Base-by-base conservation (phyloP, 1,139 yeast genomes). In the Yamadazyma triangularis region DNA sequence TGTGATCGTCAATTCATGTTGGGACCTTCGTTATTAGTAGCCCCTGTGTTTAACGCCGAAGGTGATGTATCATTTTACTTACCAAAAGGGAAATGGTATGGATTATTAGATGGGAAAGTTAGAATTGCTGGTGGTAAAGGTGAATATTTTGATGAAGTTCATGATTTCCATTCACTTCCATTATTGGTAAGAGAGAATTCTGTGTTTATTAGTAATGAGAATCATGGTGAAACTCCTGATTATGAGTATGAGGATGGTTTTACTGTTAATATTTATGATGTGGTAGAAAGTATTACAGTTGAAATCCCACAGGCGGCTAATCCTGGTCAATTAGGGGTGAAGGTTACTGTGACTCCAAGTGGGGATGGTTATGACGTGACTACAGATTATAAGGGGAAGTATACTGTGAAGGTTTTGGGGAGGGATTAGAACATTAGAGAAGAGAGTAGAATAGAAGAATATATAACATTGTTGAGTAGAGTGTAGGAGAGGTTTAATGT, bases 61-160 rank as follows among this genome's bases (percentile, higher is more conserved):
- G 60, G 61, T 11, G 48, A 49, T 11, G 63, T 57, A 8, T 31
- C 44, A 2, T 57, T 42, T 38, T 59, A 52, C 35, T 41, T 58
- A 13, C 64, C 64, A 2, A 39, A 42, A 15, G 58, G 57, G 8
- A 34, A 47, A 25, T 58, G 64, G 64, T 55, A 52, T 34, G 62
- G 63, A 1, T 39, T 39, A 20, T 40, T 58, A 8, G 63, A 58
- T 28, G 60, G 63, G 13, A 47, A 49, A 31, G 31, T 47, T 13
- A 47, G 62, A 29, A 29, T 30, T 4, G 28, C 46, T 12, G 23
- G 15, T 9, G 45, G 50, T n/a, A 33, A 32, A 19, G 60, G 60
- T 5, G 48, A 47, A 32, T 56, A 50, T 50, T 26, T 46, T 23
- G 43, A 37, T 6, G 64, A 58, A 38, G 39, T 29, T 9, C 63